Base-by-base conservation (phyloP, 805 yeast species). In the Saturnispora serradocipensis region DNA sequence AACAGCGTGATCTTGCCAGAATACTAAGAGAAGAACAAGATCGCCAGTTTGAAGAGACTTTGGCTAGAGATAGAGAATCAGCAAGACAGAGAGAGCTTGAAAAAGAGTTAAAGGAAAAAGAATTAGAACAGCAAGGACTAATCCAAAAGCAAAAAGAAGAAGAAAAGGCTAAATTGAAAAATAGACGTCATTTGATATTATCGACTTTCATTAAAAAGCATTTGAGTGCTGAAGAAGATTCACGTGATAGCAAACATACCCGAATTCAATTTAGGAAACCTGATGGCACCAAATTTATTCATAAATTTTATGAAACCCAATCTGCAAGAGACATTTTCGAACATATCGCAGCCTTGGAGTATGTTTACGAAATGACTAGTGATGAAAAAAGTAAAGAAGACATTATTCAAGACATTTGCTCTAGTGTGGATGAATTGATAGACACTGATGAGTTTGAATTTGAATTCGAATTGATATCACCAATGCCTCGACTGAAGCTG, bases 11-110 rank as follows among this genome's bases (percentile, higher is more conserved):
- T 43, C 65, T 75, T 54, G 73, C 82, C 35, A 79, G 88, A 59
- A 68, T 76, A 28, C 67, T 86, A 18, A 75, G 80, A 56, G 75
- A 78, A 57, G 74, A 79, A 55, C 93, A 86, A 63, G 88, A 85
- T 57, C 68, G 71, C 46, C 88, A 87, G 18, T 86, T 80, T 60
- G 74, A 79, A 56, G 76, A 73, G 54, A 80, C 88, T 0, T 67
- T 86, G 48, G 67, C 74, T 35, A 72, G 69, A 45, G 93, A 86
- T 65, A 73, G 70, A 56, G 57, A 72, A 42, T 81, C 82, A 59
- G 77, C 76, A 59, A 66, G 72, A 39, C 70, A 75, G 54, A 76
- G 73, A 56, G 62, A 66, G 45, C 54, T 54, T 22, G 51, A 57
- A 46, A 50, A 53, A 43, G 53, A 56, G 43, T 65, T 59, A 56